Evolutionary conservation across 140 eudicot genomes (phyloP).

Genomic region (Oenanthe javanica): DNA sequence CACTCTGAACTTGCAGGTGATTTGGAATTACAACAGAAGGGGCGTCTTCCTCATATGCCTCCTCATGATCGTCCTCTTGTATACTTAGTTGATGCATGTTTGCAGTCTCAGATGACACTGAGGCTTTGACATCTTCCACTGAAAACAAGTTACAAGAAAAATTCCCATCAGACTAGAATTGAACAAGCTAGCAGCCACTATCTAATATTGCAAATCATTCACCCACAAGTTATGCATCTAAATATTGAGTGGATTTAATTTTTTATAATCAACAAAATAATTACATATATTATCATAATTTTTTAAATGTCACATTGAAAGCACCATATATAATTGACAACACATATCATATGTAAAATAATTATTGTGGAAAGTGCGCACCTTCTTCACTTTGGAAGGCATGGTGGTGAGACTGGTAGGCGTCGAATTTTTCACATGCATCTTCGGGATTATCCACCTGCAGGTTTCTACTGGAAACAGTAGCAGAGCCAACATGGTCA

Average conservation of each 20-base stretch:
- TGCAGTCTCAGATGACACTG: constrained; percentile 68
- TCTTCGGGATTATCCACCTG: constrained; percentile 47
- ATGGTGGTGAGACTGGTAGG: constrained; percentile 39
- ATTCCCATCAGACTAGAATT: not conserved
- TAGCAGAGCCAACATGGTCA: constrained; percentile 25
- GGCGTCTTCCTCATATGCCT: constrained; percentile 46
- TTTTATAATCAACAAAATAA: not conserved
- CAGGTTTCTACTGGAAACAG: constrained; percentile 37
- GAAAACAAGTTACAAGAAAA: constrained; percentile 12
- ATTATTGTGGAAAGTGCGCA: constrained; percentile 5
- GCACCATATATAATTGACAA: not conserved
- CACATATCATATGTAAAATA: not conserved
- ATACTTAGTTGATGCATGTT: constrained; percentile 66
- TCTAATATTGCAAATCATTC: not conserved
- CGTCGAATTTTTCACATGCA: constrained; percentile 36
- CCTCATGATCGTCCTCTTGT: constrained; percentile 48
- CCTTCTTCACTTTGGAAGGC: constrained; percentile 66
- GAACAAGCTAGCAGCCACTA: not conserved
- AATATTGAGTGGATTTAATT: not conserved
- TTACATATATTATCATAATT: not conserved
- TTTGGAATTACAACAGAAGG: constrained; percentile 91
- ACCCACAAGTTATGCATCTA: not conserved
- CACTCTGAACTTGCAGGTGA: constrained; percentile 79
- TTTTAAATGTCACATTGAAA: not conserved
- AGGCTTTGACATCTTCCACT: constrained; percentile 50